Percentiles rank a stretch among this genome's conserved stretches.
Conservation (phyloP, 352 stramenopile species). For the Phytophthora podocarpi region DNA sequence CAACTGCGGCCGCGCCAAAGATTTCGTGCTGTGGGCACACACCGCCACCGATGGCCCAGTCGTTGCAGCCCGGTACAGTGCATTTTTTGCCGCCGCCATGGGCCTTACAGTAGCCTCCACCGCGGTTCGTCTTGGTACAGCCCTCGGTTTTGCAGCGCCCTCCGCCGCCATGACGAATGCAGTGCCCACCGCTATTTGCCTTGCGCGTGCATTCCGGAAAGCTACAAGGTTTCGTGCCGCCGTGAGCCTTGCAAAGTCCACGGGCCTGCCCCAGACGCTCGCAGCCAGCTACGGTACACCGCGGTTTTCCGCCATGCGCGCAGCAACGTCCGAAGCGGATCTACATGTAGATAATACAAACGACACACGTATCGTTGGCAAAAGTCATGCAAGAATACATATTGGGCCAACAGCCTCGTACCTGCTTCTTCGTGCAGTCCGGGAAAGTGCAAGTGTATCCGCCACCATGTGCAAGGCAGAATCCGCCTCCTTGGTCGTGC, state of each 20-base stretch:
- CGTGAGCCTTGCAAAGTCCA: slow-evolving; percentile 83
- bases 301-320: slow-evolving; percentile 75
- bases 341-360: slow-evolving; percentile 27
- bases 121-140: slow-evolving; percentile 79
- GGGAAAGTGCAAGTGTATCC: slow-evolving; percentile 70
- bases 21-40: slow-evolving; percentile 67
- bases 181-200: slow-evolving; percentile 79
- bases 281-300: slow-evolving; percentile 68
- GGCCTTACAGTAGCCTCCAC: slow-evolving; percentile 77
- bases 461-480: slow-evolving; percentile 74
- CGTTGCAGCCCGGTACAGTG: slow-evolving; percentile 54
- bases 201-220: slow-evolving; percentile 65
- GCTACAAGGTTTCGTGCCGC: slow-evolving; percentile 70
- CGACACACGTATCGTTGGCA: slow-evolving; percentile 2
- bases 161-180: slow-evolving; percentile 82
- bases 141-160: slow-evolving; percentile 66
- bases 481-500: slow-evolving; percentile 80
- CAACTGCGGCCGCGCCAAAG: slow-evolving; percentile 47
- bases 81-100: slow-evolving; percentile 87
- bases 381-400: background rate
- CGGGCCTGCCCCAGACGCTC: slow-evolving; percentile 66
- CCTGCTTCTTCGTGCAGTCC: slow-evolving; percentile 83
- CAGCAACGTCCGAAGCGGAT: slow-evolving; percentile 78
- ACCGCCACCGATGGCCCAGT: slow-evolving; percentile 75
- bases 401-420: slow-evolving; percentile 22